Evolutionary conservation across 345 rosid genomes (phyloP).

Genomic region (Hibiscus tridactylites): DNA sequence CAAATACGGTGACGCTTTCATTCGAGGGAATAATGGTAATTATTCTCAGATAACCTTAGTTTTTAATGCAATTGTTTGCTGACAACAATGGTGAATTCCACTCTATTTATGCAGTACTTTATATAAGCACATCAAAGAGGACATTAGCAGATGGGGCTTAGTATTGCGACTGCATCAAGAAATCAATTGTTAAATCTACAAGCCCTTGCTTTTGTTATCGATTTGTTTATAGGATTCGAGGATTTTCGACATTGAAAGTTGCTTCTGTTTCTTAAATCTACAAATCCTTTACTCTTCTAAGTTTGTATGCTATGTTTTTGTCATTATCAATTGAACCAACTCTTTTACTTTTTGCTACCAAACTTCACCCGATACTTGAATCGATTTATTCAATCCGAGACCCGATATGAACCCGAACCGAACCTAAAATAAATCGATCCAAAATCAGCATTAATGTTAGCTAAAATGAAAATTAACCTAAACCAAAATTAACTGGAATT

Average conservation of each 20-base stretch:
- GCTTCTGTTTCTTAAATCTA: background rate
- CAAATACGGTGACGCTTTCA: conserved; percentile 92
- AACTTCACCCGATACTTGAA: no score
- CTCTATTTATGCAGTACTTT: conserved; percentile 60
- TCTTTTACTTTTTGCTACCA: background rate
- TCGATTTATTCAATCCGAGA: no score
- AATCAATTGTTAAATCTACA: background rate
- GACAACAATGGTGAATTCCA: background rate
- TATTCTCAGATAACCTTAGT: background rate
- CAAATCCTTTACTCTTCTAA: background rate
- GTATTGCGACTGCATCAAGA: background rate
- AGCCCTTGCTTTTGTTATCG: no score
- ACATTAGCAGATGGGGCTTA: conserved; percentile 73
- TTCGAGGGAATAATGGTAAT: conserved; percentile 87
- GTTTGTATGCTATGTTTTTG: background rate
- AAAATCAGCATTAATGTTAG: no score
- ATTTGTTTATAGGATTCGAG: no score
- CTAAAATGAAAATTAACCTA: no score
- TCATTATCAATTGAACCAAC: background rate
- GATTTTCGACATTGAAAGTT: background rate
- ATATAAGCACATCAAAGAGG: conserved; percentile 84
- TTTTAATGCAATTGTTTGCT: background rate
- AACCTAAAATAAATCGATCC: no score
- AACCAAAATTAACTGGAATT: no score
- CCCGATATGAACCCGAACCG: no score